Evolutionary conservation across 2,329 filamentous ascomycete genomes (phyloP).

Genomic region (Botrytis aclada): DNA sequence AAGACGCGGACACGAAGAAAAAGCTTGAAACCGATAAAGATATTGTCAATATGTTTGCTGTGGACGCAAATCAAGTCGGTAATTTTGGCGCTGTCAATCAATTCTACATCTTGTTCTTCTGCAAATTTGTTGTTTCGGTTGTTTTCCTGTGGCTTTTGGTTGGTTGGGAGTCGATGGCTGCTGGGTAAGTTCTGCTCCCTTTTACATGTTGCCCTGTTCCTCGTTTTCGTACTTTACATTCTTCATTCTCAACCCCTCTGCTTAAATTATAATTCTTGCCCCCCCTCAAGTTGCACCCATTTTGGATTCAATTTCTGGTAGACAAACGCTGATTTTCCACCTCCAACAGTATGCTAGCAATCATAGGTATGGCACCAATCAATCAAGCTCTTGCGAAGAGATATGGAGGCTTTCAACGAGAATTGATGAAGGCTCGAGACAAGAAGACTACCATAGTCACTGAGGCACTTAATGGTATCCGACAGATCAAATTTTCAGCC

Average conservation of each 20-base stretch:
- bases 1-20: conserved; percentile 13
- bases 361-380: conserved; percentile 60
- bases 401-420: conserved; percentile 61
- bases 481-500: conserved; percentile 79
- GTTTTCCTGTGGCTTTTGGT: conserved; percentile 64
- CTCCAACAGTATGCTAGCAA: conserved; percentile 50
- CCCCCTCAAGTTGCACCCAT: not conserved
- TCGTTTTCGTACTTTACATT: not conserved
- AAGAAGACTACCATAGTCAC: conserved; percentile 70
- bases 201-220: not conserved
- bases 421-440: conserved; percentile 70
- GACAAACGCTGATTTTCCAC: not conserved
- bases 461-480: conserved; percentile 71
- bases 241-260: not conserved
- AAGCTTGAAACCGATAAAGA: conserved; percentile 56
- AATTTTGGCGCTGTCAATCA: conserved; percentile 63
- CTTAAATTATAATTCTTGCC: not conserved
- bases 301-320: not conserved
- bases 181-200: conserved; percentile 39
- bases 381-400: conserved; percentile 63
- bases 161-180: conserved; percentile 64
- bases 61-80: conserved; percentile 65
- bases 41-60: conserved; percentile 70
- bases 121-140: conserved; percentile 62
- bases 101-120: conserved; percentile 56